These are phyloP conservation scores for Leishmania arabica DNA, from an alignment of 208 protist genomes.

Conservation along the genomic window DNA sequence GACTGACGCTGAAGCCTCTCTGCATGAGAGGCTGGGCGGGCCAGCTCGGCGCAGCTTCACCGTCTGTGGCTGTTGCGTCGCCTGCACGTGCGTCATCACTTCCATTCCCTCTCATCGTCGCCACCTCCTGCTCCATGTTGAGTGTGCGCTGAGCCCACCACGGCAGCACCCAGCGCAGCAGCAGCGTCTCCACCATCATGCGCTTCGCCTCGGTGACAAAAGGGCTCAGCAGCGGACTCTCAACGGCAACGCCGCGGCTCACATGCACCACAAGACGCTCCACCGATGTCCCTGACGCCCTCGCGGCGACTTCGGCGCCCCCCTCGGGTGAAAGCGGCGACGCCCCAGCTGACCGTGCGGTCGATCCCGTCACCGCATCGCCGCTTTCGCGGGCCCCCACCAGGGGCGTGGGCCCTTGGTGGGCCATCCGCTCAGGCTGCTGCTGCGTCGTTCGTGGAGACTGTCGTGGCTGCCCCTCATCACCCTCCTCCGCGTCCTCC, in stretches of 20 bases:
- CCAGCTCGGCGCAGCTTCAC: neutral
- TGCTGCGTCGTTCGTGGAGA: neutral
- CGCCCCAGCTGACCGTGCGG: neutral
- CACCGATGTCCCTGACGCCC: neutral
- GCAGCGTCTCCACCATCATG: slow-evolving; percentile 17
- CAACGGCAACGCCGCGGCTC: slow-evolving; percentile 11
- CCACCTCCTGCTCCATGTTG: neutral
- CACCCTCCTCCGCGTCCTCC: neutral
- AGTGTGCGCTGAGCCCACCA: slow-evolving; percentile 19
- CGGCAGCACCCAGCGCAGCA: slow-evolving; percentile 33
- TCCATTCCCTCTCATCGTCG: neutral
- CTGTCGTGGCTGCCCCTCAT: neutral
- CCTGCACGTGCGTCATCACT: neutral
- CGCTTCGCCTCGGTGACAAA: slow-evolving; percentile 34
- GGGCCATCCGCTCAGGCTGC: neutral
- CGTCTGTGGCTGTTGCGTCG: too few relatives aligned
- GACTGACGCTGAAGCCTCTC: neutral
- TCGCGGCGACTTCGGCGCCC: neutral
- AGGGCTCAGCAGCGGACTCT: slow-evolving; percentile 32
- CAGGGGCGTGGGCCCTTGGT: too few relatives aligned
- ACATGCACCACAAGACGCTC: slow-evolving; percentile 5
- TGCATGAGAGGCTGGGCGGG: neutral
- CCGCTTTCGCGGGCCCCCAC: neutral
- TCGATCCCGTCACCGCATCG: neutral
- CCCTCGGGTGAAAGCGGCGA: neutral